Percentiles rank a stretch among this genome's conserved stretches.
Conservation (phyloP, 2,329 filamentous ascomycete species). For the Xylariaceae sp. region DNA sequence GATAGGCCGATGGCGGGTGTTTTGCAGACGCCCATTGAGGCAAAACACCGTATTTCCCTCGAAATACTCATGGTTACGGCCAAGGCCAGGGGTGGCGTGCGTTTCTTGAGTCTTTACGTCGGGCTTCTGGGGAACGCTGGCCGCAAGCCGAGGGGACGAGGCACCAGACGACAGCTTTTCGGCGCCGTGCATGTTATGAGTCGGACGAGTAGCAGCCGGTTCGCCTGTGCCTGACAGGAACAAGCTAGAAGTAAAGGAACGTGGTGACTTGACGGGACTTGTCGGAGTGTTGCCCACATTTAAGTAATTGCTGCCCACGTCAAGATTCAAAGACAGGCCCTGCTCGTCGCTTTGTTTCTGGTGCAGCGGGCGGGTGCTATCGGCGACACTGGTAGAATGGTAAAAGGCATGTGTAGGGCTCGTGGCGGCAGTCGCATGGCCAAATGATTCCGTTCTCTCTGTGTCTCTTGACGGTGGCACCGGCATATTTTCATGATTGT, state of each 20-base stretch:
- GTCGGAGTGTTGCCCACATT: slow-evolving; percentile 43
- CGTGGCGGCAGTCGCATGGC: slow-evolving; percentile 66
- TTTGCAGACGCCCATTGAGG: slow-evolving; percentile 78
- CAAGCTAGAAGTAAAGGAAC: slow-evolving; percentile 72
- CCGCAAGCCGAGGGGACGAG: slow-evolving; percentile 61
- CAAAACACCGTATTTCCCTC: slow-evolving; percentile 90
- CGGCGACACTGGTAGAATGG: slow-evolving; percentile 58
- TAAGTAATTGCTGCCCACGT: slow-evolving; percentile 51
- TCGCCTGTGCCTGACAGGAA: slow-evolving; percentile 56
- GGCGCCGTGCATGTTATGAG: slow-evolving; percentile 59
- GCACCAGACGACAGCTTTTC: slow-evolving; percentile 79
- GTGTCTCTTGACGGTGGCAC: slow-evolving; percentile 71
- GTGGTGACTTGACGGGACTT: slow-evolving; percentile 63
- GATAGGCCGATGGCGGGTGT: slow-evolving; percentile 79
- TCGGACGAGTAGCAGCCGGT: slow-evolving; percentile 41
- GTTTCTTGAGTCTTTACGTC: slow-evolving; percentile 23
- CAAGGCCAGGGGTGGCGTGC: slow-evolving; percentile 39
- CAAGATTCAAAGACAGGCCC: slow-evolving; percentile 53
- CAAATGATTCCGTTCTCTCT: slow-evolving; percentile 69
- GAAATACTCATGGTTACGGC: slow-evolving; percentile 87
- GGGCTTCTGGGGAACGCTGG: slow-evolving; percentile 24
- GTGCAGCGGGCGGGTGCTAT: slow-evolving; percentile 74
- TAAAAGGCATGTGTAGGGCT: slow-evolving; percentile 61
- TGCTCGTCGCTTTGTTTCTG: slow-evolving; percentile 39
- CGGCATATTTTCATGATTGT: slow-evolving; percentile 47